phyloP scores from a whole-genome alignment of 2,329 filamentous ascomycete species.

The Venturia nashicola region DNA sequence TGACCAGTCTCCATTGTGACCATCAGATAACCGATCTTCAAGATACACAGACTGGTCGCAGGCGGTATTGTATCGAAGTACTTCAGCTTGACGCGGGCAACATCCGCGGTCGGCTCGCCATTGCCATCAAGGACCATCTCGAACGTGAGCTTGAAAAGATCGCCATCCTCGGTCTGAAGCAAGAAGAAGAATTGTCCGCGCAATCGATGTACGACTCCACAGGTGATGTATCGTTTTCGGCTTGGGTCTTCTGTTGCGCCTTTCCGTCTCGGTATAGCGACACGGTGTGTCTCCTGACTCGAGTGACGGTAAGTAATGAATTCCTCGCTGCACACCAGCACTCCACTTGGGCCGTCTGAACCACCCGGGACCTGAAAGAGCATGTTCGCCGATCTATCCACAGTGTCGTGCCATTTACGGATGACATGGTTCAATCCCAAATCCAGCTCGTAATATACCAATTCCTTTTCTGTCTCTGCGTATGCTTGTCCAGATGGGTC shows the following conservation, averaged over 20 bases:
- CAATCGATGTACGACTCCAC: slow-evolving; percentile 95
- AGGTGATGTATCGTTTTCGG: slow-evolving; percentile 73
- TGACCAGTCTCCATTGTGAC: slow-evolving; percentile 87
- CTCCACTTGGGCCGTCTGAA: slow-evolving; percentile 84
- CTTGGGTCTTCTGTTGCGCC: slow-evolving; percentile 87
- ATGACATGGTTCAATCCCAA: slow-evolving; percentile 95
- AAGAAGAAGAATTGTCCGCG: slow-evolving; percentile 97
- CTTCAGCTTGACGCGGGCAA: slow-evolving; percentile 77
- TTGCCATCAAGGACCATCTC: slow-evolving; percentile 77
- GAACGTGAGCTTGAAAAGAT: slow-evolving; percentile 91
- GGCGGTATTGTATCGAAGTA: slow-evolving; percentile 96
- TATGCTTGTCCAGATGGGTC: slow-evolving; percentile 77
- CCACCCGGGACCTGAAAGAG: slow-evolving; percentile 94
- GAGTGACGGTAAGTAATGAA: slow-evolving; percentile 96
- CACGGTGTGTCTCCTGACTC: slow-evolving; percentile 78
- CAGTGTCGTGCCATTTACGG: slow-evolving; percentile 87
- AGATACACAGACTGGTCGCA: slow-evolving; percentile 74
- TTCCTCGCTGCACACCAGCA: slow-evolving; percentile 87
- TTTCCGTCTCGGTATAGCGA: slow-evolving; percentile 76
- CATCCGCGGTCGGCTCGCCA: slow-evolving; percentile 67
- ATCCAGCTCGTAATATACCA: slow-evolving; percentile 97
- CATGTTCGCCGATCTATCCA: slow-evolving; percentile 78
- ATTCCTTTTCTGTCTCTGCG: slow-evolving; percentile 70
- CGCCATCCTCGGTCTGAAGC: slow-evolving; percentile 92
- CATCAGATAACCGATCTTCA: slow-evolving; percentile 93